A percentile compares a stretch with the other conserved stretches of the same genome.
These are phyloP conservation scores for Lentinula edodes DNA, from an alignment of 768 basidiomycete genomes.

Conservation along the genomic window DNA sequence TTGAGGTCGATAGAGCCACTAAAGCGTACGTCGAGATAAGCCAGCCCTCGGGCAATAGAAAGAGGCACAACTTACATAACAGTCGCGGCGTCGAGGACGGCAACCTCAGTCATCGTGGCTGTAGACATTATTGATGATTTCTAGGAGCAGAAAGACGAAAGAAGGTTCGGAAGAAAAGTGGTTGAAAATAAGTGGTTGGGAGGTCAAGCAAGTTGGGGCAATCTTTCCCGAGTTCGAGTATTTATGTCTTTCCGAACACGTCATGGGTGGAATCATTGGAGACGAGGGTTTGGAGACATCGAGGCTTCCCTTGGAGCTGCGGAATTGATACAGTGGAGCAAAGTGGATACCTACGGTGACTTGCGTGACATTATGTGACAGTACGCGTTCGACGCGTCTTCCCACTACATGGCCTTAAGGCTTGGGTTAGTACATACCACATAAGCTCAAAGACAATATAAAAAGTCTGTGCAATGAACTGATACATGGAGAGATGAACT, in stretches of 20 bases:
- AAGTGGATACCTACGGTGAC: background rate
- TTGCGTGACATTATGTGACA: background rate
- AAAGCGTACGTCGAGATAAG: background rate
- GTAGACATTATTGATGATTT: slow-evolving; percentile 6
- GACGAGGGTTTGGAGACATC: background rate
- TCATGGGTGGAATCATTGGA: slow-evolving; percentile 2
- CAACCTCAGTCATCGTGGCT: slow-evolving; percentile 9
- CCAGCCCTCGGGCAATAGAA: background rate
- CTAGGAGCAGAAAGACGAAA: slow-evolving; percentile 7
- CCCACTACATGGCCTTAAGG: background rate
- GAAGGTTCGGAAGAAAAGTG: background rate
- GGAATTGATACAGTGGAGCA: background rate
- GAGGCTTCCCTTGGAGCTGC: background rate
- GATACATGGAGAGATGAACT: too few species aligned
- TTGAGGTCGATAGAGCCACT: slow-evolving; percentile 9
- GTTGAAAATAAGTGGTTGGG: background rate
- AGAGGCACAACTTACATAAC: background rate
- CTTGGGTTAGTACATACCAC: too few species aligned
- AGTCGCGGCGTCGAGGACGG: slow-evolving; percentile 1
- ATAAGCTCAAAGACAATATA: too few species aligned
- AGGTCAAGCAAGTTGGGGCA: background rate
- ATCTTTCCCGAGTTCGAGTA: background rate
- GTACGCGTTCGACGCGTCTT: background rate
- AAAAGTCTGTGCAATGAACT: too few species aligned
- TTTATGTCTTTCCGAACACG: background rate